Evolutionary conservation across 106 monocot species (phyloP).

Genomic region (Gastrodia elata): DNA sequence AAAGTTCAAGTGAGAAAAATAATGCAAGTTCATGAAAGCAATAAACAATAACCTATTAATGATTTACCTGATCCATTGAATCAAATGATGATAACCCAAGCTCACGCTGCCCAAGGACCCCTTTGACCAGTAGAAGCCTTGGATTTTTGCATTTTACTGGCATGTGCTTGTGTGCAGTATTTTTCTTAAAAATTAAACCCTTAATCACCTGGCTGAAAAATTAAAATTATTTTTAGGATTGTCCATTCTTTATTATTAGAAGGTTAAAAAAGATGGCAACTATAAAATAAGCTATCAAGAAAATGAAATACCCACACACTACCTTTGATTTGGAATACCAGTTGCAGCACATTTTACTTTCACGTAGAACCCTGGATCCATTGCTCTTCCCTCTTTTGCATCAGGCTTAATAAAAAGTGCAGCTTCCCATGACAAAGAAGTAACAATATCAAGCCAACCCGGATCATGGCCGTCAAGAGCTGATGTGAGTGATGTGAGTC

Average conservation of each 20-base stretch:
- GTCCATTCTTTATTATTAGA: not conserved
- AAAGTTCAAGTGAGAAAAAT: not conserved
- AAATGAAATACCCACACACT: not conserved
- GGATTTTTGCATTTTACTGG: slow-evolving; percentile 70
- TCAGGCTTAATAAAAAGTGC: slow-evolving; percentile 75
- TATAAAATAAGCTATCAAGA: not conserved
- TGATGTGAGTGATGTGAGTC: slow-evolving; percentile 20
- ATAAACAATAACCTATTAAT: not conserved
- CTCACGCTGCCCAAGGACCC: slow-evolving; percentile 62
- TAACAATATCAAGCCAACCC: slow-evolving; percentile 75
- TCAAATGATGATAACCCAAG: slow-evolving; percentile 77
- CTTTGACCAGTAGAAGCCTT: slow-evolving; percentile 65
- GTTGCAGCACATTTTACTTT: slow-evolving; percentile 89
- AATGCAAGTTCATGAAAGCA: slow-evolving; percentile 5
- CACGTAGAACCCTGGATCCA: slow-evolving; percentile 89
- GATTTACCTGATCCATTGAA: slow-evolving; percentile 63
- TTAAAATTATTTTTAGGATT: not conserved
- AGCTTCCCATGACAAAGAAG: slow-evolving; percentile 85
- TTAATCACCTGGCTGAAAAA: slow-evolving; percentile 77
- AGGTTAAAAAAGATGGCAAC: not conserved
- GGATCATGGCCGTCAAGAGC: slow-evolving; percentile 21
- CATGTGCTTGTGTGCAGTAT: slow-evolving; percentile 96
- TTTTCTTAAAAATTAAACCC: slow-evolving; percentile 94
- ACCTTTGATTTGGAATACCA: slow-evolving; percentile 72
- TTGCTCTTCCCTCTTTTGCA: slow-evolving; percentile 73